Percentiles rank a stretch among this genome's conserved stretches.
Evolutionary conservation across 2,329 filamentous ascomycete species (phyloP).

Genomic region (Phoma sp.): DNA sequence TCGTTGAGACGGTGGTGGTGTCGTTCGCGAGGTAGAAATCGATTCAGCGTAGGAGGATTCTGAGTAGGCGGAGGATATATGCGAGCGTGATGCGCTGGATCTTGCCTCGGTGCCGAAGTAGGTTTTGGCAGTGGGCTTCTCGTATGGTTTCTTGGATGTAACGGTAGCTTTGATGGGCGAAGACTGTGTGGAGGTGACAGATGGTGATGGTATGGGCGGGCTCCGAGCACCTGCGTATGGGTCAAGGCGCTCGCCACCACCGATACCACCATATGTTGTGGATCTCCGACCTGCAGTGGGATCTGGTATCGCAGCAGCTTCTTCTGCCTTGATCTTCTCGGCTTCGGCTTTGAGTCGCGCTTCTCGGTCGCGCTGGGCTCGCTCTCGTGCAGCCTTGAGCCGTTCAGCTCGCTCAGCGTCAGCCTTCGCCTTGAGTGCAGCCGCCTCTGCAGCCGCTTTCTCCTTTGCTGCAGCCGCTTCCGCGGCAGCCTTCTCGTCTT

Average conservation of each 20-base stretch:
- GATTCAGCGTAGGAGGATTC: constrained; percentile 88
- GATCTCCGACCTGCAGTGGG: constrained; percentile 37
- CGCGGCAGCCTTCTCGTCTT: constrained; percentile 45
- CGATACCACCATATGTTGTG: constrained; percentile 51
- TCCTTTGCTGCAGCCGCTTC: constrained; percentile 44
- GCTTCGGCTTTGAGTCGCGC: constrained; percentile 47
- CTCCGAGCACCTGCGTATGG: constrained; percentile 70
- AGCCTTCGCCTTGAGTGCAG: constrained; percentile 41
- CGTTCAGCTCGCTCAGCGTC: constrained; percentile 46
- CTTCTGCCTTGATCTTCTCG: constrained; percentile 41
- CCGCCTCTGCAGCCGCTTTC: constrained; percentile 39
- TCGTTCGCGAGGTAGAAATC: constrained; percentile 82
- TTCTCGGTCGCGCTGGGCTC: constrained; percentile 48
- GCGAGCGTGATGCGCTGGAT: constrained; percentile 35
- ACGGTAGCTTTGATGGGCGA: constrained; percentile 50
- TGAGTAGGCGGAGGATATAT: constrained; percentile 66
- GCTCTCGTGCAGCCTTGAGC: constrained; percentile 50
- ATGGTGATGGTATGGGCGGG: constrained; percentile 57
- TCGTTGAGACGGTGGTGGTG: constrained; percentile 79
- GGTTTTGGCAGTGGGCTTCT: constrained; percentile 62
- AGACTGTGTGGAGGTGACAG: constrained; percentile 46
- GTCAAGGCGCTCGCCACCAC: constrained; percentile 73
- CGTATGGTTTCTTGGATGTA: constrained; percentile 53
- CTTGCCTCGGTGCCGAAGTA: constrained; percentile 60
- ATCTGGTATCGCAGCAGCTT: constrained; percentile 29